These are phyloP conservation scores for Coelastrella sp. DNA, from an alignment of 139 green algal species.

Conservation along the genomic window DNA sequence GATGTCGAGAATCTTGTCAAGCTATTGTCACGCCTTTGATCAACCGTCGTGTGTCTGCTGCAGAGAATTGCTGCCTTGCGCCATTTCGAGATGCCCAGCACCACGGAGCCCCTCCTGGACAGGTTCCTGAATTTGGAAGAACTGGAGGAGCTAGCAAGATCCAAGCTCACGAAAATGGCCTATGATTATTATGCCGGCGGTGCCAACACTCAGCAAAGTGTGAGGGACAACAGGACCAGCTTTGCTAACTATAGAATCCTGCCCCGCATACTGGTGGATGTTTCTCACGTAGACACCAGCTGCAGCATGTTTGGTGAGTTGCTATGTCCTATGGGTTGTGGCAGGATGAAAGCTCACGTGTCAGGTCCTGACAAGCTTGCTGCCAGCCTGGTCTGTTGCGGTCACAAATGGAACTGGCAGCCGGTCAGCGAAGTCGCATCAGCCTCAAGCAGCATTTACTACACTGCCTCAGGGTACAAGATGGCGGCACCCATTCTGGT, in stretches of 20 bases:
- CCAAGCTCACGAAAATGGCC: conserved; percentile 42
- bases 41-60: too few relatives aligned
- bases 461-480: conserved; percentile 54
- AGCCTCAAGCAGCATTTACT: neutral
- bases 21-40: too few relatives aligned
- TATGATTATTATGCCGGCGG: conserved; percentile 70
- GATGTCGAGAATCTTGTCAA: too few relatives aligned
- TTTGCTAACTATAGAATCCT: conserved; percentile 68
- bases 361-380: neutral
- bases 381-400: neutral
- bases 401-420: too few relatives aligned
- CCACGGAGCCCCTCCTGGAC: neutral
- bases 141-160: conserved; percentile 22
- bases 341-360: neutral
- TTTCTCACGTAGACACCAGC: conserved; percentile 57
- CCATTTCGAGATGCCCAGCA: neutral
- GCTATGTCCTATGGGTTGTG: neutral
- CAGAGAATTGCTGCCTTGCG: too few relatives aligned
- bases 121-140: conserved; percentile 47
- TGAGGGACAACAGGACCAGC: conserved; percentile 63
- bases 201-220: conserved; percentile 60
- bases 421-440: neutral
- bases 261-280: conserved; percentile 71
- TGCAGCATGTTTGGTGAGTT: conserved; percentile 31
- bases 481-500: conserved; percentile 79